Evolutionary conservation across 768 basidiomycete genomes (phyloP).

Genomic region (Tephrocybe sp.): DNA sequence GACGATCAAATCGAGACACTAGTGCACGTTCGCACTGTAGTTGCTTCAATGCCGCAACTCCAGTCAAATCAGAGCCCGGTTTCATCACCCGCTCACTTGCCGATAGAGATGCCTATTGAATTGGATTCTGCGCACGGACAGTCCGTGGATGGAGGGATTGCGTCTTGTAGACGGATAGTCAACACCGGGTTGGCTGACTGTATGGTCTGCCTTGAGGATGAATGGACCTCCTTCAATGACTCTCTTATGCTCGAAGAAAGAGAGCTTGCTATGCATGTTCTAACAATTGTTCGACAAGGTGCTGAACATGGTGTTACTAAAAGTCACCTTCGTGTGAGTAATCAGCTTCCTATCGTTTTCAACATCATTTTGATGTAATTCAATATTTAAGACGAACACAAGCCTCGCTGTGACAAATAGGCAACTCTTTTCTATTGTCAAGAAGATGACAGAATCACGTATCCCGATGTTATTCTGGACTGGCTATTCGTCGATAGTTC

Average conservation of each 20-base stretch:
- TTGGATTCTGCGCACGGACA: slow-evolving; percentile 39
- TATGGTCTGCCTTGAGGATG: slow-evolving; percentile 42
- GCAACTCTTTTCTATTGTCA: slow-evolving; percentile 32
- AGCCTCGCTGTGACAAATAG: slow-evolving; percentile 17
- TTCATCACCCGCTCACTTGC: slow-evolving; percentile 15
- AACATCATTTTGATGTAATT: neutral
- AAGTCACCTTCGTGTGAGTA: slow-evolving; percentile 35
- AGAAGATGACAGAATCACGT: slow-evolving; percentile 42
- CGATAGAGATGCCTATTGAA: slow-evolving; percentile 20
- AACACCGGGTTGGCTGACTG: slow-evolving; percentile 43
- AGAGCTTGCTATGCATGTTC: slow-evolving; percentile 30
- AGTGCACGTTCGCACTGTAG: slow-evolving; percentile 47
- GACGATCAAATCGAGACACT: slow-evolving; percentile 83
- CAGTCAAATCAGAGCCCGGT: slow-evolving; percentile 16
- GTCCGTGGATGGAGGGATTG: slow-evolving; percentile 38
- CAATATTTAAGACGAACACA: slow-evolving; percentile 15
- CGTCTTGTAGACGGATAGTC: slow-evolving; percentile 45
- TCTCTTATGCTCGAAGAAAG: slow-evolving; percentile 28
- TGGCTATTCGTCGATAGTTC: slow-evolving; percentile 54
- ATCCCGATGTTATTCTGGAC: slow-evolving; percentile 66
- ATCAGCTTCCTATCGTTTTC: neutral
- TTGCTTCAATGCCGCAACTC: slow-evolving; percentile 13
- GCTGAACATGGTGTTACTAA: slow-evolving; percentile 41
- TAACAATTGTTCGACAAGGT: slow-evolving; percentile 34
- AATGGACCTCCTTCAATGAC: slow-evolving; percentile 31